Evolutionary conservation across 2,329 filamentous ascomycete genomes (phyloP).

Genomic region (Incumbomyces delicatus): DNA sequence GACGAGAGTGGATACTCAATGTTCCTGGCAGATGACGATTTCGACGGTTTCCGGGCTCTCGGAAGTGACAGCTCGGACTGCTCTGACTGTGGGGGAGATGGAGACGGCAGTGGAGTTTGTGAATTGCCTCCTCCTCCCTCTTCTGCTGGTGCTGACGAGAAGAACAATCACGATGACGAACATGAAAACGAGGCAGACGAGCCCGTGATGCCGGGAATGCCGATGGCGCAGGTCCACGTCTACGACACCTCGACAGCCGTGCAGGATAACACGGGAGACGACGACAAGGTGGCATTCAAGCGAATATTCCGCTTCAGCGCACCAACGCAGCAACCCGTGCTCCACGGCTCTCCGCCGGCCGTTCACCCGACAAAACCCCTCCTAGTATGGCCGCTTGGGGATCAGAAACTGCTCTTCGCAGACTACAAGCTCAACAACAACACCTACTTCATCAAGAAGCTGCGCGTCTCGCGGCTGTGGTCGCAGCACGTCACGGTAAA

Average conservation of each 20-base stretch:
- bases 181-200: neutral
- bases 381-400: neutral
- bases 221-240: neutral
- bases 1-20: neutral
- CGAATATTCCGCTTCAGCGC: neutral
- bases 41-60: neutral
- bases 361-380: neutral
- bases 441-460: constrained; percentile 1
- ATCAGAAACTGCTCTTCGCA: constrained; percentile 51
- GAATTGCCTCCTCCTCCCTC: neutral
- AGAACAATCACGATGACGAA: neutral
- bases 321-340: neutral
- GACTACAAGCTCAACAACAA: constrained; percentile 1
- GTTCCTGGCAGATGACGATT: neutral
- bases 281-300: neutral
- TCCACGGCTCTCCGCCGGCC: neutral
- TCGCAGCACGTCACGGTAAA: neutral
- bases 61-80: neutral
- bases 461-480: neutral
- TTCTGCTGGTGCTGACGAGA: too few relatives aligned
- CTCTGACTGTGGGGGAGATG: neutral
- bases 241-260: neutral
- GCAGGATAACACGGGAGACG: too few relatives aligned
- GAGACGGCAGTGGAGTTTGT: neutral
- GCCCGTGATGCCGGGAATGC: neutral